A percentile compares a stretch with the other conserved stretches of the same genome.
phyloP scores from a whole-genome alignment of 768 basidiomycete genomes.

The Dentipellis sp. region DNA sequence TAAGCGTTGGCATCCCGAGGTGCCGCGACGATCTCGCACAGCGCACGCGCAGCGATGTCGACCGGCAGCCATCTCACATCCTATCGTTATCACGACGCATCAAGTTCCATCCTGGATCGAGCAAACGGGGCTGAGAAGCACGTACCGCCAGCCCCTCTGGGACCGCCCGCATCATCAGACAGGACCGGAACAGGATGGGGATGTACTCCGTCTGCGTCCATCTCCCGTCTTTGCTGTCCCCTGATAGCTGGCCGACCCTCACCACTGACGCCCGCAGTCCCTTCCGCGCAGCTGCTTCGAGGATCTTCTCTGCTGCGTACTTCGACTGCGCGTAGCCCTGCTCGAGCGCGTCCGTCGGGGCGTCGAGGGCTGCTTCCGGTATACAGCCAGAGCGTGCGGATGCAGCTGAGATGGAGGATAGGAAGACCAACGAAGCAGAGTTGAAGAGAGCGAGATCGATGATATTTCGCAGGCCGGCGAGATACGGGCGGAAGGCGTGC shows the following conservation, averaged over 20 bases:
- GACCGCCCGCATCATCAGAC: background rate
- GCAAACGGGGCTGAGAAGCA: background rate
- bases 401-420: background rate
- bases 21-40: slow-evolving; percentile 11
- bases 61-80: slow-evolving; percentile 17
- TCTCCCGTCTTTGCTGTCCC: background rate
- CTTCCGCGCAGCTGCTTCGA: background rate
- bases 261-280: background rate
- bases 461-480: slow-evolving; percentile 7
- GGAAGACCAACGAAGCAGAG: background rate
- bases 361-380: background rate
- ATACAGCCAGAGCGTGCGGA: background rate
- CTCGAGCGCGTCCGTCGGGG: background rate
- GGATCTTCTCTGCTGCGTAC: slow-evolving; percentile 10
- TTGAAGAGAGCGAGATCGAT: slow-evolving; percentile 5
- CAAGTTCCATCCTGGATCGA: background rate
- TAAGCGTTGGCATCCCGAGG: slow-evolving; percentile 5
- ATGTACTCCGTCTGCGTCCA: slow-evolving; percentile 3
- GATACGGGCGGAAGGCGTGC: slow-evolving; percentile 8
- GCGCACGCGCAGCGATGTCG: slow-evolving; percentile 15
- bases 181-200: background rate
- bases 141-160: background rate
- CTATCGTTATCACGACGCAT: background rate
- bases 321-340: slow-evolving; percentile 19
- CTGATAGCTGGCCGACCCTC: background rate